Evolutionary conservation across 306 rosid genomes (phyloP).

Genomic region (Rosa lucieae): DNA sequence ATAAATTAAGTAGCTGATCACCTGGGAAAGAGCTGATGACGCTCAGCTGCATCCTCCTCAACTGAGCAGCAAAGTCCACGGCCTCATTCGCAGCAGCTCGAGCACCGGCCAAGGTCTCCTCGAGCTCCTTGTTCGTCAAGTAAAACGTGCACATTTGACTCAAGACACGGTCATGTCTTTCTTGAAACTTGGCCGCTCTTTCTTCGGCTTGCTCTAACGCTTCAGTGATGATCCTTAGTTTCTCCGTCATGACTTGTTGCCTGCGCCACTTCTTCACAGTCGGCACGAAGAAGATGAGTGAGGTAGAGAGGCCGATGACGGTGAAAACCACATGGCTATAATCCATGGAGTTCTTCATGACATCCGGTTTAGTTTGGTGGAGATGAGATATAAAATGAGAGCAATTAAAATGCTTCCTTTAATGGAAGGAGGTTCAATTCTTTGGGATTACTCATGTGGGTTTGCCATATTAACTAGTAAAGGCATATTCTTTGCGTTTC

Average conservation of each 20-base stretch:
- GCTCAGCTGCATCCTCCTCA: conserved; percentile 50
- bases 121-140: conserved; percentile 49
- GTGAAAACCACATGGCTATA: conserved; percentile 25
- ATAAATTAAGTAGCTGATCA: not conserved
- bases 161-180: conserved; percentile 58
- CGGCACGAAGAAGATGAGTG: conserved; percentile 38
- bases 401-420: not conserved
- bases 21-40: conserved; percentile 44
- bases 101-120: conserved; percentile 47
- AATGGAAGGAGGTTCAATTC: not conserved
- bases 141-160: conserved; percentile 42
- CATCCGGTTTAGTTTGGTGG: not conserved
- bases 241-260: conserved; percentile 39
- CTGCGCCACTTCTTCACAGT: conserved; percentile 39
- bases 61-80: conserved; percentile 40
- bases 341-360: conserved; percentile 31
- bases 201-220: conserved; percentile 62
- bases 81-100: conserved; percentile 48
- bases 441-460: not conserved
- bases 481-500: conserved; percentile 10
- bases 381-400: not conserved
- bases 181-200: conserved; percentile 47
- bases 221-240: conserved; percentile 43
- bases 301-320: conserved; percentile 54
- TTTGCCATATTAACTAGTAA: not conserved